Conservation (phyloP, 352 stramenopile genomes). For the Pythium volutum region DNA sequence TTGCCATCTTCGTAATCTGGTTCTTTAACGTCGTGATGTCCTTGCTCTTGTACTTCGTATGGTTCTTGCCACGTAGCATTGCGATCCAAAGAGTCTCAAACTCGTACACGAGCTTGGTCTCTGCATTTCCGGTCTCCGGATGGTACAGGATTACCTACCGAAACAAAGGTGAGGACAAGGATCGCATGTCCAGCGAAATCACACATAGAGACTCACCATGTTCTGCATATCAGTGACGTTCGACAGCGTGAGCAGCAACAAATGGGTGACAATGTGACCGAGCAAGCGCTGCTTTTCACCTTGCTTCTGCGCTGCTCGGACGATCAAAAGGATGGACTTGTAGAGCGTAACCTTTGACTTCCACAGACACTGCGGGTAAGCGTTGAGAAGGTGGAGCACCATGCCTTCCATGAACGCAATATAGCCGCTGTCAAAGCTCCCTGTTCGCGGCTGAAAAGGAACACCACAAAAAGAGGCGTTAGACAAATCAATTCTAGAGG, state of each 20-base stretch:
- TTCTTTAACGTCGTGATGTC: not conserved
- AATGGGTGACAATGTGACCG: constrained; percentile 54
- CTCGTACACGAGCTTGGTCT: constrained; percentile 74
- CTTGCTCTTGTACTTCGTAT: constrained; percentile 23
- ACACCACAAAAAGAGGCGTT: constrained; percentile 3
- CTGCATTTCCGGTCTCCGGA: constrained; percentile 64
- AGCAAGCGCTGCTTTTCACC: constrained; percentile 38
- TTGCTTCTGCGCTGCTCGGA: constrained; percentile 37
- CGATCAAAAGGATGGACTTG: constrained; percentile 46
- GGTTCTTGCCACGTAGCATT: constrained; percentile 29
- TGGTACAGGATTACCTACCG: constrained; percentile 59
- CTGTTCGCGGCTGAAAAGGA: constrained; percentile 1
- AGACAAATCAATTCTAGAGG: not conserved
- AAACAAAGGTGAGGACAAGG: not conserved
- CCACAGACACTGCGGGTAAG: constrained; percentile 63
- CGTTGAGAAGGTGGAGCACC: constrained; percentile 55
- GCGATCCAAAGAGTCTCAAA: constrained; percentile 74
- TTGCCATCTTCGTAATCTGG: not conserved
- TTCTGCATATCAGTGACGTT: constrained; percentile 48
- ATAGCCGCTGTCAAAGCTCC: constrained; percentile 42
- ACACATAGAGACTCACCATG: constrained; percentile 26
- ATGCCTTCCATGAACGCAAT: constrained; percentile 54
- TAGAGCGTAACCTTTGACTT: constrained; percentile 53
- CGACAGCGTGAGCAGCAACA: constrained; percentile 65
- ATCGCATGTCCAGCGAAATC: not conserved